Evolutionary conservation across 495 filamentous ascomycete genomes (phyloP), one percentile per base, ranked within the genome.

Genomic region (Penicillium taxi): DNA sequence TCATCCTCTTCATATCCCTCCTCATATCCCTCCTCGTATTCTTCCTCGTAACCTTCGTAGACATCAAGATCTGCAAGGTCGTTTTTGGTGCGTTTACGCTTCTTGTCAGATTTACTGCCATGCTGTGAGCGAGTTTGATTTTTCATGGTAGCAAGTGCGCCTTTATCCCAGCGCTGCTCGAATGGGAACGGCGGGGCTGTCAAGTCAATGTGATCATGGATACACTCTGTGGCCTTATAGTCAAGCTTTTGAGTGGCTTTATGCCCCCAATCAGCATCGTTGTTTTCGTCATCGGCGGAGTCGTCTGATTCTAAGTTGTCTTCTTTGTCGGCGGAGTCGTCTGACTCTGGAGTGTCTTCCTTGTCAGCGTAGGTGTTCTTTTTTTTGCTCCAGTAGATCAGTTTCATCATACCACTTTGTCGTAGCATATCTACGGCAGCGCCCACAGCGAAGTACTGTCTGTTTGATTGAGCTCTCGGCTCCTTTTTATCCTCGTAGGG

Each of bases 151-250:
- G 61, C 59, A 47, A 77, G 65, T 39, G 89, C 82, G 35, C 85
- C 80, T 3, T 72, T 66, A 59, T 95, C 85, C 88, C 87, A 95
- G 35, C 82, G 77, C 56, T 94, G 86, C 9, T 80, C 64, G 46
- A 96, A 98, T 0, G 91, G 91, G 52, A 94, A 96, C 2, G 84
- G 84, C 0, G 91, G 89, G 14, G 80, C 71, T 37, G 75, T 86
- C 21, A 95, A 66, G 38, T 76, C 62, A 32, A 88, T 64, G n/a
- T 76, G 77, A 15, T 87, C 77, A 32, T 78, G 61, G 42, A 81
- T 74, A 55, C 91, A 96, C 54, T 98, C 91, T 8, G 87, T 81
- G 29, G 87, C 90, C 32, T 66, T 67, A 19, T 84, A 54, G 26
- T 64, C 72, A 23, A 96, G 80, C 52, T 80, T 90, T n/a, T n/a